phyloP scores from a whole-genome alignment of 2,329 filamentous ascomycete genomes.

The Penicillium sp. region DNA sequence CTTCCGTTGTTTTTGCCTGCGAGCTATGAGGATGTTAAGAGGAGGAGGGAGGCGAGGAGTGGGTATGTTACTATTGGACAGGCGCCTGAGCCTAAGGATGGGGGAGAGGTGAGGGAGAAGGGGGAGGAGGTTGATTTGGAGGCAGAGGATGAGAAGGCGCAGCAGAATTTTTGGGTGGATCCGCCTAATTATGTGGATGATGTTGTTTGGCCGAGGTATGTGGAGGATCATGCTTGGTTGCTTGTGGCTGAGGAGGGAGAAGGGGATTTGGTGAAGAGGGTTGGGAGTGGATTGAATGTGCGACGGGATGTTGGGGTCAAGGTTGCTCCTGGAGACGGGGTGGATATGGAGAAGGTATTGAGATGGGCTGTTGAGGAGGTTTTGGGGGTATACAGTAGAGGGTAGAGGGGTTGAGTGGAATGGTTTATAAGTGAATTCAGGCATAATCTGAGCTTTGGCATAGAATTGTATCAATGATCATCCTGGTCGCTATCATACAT shows the following conservation, averaged over 20 bases:
- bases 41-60: constrained; percentile 38
- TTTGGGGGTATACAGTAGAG: constrained; percentile 37
- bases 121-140: constrained; percentile 24
- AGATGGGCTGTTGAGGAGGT: constrained; percentile 64
- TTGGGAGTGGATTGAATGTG: constrained; percentile 32
- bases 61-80: constrained; percentile 47
- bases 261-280: constrained; percentile 33
- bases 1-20: constrained; percentile 73
- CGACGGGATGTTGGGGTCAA: constrained; percentile 45
- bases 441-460: neutral
- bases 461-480: too few species aligned
- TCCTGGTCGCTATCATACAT: neutral
- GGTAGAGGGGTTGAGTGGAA: neutral
- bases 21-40: constrained; percentile 49
- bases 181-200: constrained; percentile 90
- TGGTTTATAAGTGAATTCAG: too few species aligned
- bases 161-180: constrained; percentile 86
- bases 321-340: constrained; percentile 50
- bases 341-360: constrained; percentile 58
- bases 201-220: constrained; percentile 95
- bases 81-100: constrained; percentile 24
- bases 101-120: constrained; percentile 1
- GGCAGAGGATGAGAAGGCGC: constrained; percentile 34
- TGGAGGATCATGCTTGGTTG: constrained; percentile 71
- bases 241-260: constrained; percentile 66